Base-by-base conservation (phyloP, 257 asterid species). In the Capsicum chinense region DNA sequence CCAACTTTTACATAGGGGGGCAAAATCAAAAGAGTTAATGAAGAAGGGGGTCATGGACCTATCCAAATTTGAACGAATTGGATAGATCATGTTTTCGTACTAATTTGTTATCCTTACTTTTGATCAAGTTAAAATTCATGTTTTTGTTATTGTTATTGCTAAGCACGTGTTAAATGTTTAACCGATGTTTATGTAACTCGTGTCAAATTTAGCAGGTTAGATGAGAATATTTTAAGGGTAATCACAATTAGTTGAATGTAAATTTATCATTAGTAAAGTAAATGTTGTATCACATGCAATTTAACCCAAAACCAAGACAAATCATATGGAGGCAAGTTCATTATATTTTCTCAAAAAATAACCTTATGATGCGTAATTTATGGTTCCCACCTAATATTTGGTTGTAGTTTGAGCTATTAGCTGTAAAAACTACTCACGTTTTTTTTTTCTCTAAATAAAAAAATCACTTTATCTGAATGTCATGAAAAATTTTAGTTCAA, bases 11-110 rank as follows among this genome's bases (percentile, higher is more conserved):
- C 6, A 1, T 8, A 0, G 8, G 14, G 1, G 1, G 9, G 19
- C 15, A 4, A 19, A 58, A 62, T 9, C 14, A 4, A 9, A 0
- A 0, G 14, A 60, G 0, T 0, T 59, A 17, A 59, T n/a, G n/a
- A 59, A 60, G 6, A 1, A 60, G 3, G 0, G 0, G 0, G 2
- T 19, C 1, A 9, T 8, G 1, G n/a, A n/a, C 0, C 5, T 0
- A 2, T 0, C 2, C 35, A n/a, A 16, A 60, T 0, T 9, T 19
- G 0, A 60, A 19, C 0, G 9, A 33, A 8, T 63, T 10, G 69
- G 1, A 1, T 9, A 9, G 0, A 64, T 64, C n/a, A 33, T 66
- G 1, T 13, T 66, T 33, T 33, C 7, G 2, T 33, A 4, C 44
- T 39, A 39, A 39, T 2, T 57, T 15, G 1, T 12, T 4, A 33